Evolutionary conservation across 352 stramenopile genomes (phyloP), one percentile per base, ranked within the genome.

Genomic region (Pythium coloratum): DNA sequence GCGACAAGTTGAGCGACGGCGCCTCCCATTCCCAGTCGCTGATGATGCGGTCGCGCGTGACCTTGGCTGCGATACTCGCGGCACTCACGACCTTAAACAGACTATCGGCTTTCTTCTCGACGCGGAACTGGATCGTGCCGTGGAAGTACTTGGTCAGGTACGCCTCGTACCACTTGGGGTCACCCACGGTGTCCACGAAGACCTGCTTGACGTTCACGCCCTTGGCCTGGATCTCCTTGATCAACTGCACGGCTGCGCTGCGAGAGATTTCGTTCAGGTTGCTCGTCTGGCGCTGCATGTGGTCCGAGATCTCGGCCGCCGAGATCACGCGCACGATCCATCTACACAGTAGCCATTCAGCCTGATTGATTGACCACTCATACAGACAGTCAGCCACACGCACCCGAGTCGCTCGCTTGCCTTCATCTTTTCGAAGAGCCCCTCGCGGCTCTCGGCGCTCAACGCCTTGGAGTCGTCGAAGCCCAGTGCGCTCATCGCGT

Each of bases 391-490:
- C 34, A 62, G 46, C 46, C 18, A 53, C 46, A 77, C 75, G 18
- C 64, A 95, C 77, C 89, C 87, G 13, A 94, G 77, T 9, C 78
- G 68, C 16, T 79, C 64, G 12, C 84, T 94, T 10, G 66, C 76
- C 30, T 82, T 91, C 75, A 95, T 97, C 71, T 97, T 86, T 18
- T 94, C 74, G 60, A 98, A 98, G 40, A 98, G 76, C 36, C 69
- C 67, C 44, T 92, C 85, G 60, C 96, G 82, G 55, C 80, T 95
- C 64, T 97, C 91, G 32, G 90, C 77, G 18, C 80, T 92, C 18
- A 98, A 64, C 65, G 88, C 86, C 77, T 99, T 98, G 28, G 95
- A 98, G 83, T 99, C 96, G 68, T 98, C 91, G 62, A 98, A 98
- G 54, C 86, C 94, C 62, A 91, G 76, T 1, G 87, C 81, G 62